phyloP scores from a whole-genome alignment of 129 eudicot species.

The Lactuca sativa region DNA sequence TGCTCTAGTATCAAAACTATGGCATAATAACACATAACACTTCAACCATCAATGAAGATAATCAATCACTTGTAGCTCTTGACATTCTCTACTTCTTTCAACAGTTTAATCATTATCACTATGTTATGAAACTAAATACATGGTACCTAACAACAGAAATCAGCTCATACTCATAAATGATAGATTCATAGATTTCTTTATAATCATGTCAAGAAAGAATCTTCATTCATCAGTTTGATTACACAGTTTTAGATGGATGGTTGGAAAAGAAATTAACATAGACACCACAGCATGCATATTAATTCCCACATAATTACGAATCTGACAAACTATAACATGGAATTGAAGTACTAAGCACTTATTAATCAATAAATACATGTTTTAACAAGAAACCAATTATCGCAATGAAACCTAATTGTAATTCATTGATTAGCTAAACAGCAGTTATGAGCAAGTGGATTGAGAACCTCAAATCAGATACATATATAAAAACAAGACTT shows the following conservation, averaged over 20 bases:
- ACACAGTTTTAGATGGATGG: constrained; percentile 1
- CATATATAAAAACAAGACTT: background rate
- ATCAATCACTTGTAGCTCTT: too few species aligned
- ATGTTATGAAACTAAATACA: too few species aligned
- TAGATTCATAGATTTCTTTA: too few species aligned
- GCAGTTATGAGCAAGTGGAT: background rate
- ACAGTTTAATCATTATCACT: too few species aligned
- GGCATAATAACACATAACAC: too few species aligned
- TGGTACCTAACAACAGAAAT: too few species aligned
- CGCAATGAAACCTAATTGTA: background rate
- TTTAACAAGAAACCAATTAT: background rate
- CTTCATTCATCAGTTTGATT: background rate
- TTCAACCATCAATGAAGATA: too few species aligned
- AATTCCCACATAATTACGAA: background rate
- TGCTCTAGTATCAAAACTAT: too few species aligned
- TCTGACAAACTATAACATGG: background rate
- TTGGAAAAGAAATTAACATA: background rate
- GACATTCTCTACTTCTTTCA: too few species aligned
- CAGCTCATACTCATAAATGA: too few species aligned
- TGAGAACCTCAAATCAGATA: background rate
- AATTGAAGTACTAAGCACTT: constrained; percentile 7
- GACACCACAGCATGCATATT: constrained; percentile 1
- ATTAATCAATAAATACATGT: constrained; percentile 11
- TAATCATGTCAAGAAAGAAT: too few species aligned
- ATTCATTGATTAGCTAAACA: background rate